phyloP scores from a whole-genome alignment of 164 flowering plant species.

The Sextonia rubra region DNA sequence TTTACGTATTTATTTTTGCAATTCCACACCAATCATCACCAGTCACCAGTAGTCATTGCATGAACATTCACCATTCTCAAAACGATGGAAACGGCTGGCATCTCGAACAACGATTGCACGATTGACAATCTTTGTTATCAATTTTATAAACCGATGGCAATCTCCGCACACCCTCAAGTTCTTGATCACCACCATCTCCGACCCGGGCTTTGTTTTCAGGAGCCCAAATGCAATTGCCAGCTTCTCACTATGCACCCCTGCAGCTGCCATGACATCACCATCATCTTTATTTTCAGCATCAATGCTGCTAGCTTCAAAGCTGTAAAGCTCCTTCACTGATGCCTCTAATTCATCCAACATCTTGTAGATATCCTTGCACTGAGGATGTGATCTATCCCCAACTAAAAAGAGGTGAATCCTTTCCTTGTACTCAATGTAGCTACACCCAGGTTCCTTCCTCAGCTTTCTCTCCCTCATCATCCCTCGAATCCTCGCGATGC shows the following conservation, averaged over 20 bases:
- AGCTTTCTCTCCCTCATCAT: slow-evolving; percentile 72
- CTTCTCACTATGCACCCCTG: slow-evolving; percentile 73
- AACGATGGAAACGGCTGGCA: slow-evolving; percentile 88
- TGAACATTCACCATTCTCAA: slow-evolving; percentile 66
- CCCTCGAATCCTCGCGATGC: slow-evolving; percentile 47
- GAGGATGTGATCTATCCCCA: slow-evolving; percentile 65
- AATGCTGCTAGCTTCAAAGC: not conserved
- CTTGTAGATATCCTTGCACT: slow-evolving; percentile 47
- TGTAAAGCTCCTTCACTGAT: slow-evolving; percentile 21
- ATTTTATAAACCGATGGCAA: slow-evolving; percentile 71
- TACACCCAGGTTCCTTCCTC: slow-evolving; percentile 79
- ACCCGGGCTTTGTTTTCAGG: slow-evolving; percentile 40
- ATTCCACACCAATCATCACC: slow-evolving; percentile 31
- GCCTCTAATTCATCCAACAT: slow-evolving; percentile 55
- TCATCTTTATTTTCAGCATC: slow-evolving; percentile 19
- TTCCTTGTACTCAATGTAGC: slow-evolving; percentile 63
- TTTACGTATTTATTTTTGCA: no score
- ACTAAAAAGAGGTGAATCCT: slow-evolving; percentile 61
- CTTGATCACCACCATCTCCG: slow-evolving; percentile 77
- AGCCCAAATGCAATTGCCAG: slow-evolving; percentile 78
- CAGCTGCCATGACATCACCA: slow-evolving; percentile 12
- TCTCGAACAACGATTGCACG: slow-evolving; percentile 70
- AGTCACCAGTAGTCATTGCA: slow-evolving; percentile 89
- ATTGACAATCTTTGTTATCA: slow-evolving; percentile 58
- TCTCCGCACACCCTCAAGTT: slow-evolving; percentile 75